Conservation (phyloP, 495 filamentous ascomycete genomes). For the Evernia prunastri region DNA sequence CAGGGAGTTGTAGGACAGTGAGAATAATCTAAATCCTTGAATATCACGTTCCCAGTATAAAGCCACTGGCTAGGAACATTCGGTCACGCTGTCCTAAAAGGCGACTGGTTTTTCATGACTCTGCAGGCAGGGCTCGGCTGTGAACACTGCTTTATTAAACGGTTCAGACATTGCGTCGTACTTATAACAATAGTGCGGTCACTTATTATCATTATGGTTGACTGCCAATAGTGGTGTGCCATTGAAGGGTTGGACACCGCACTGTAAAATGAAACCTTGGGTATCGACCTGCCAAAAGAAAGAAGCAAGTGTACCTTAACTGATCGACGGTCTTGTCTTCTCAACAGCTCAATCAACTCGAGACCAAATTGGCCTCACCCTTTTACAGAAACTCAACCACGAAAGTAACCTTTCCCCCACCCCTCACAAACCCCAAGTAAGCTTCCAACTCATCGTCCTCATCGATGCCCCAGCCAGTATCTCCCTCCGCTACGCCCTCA, state of each 20-base stretch:
- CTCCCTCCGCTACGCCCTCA: constrained; percentile 58
- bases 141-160: no score
- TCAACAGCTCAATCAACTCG: not conserved
- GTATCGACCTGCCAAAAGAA: not conserved
- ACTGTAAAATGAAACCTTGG: not conserved
- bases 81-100: no score
- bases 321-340: not conserved
- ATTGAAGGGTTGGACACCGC: not conserved
- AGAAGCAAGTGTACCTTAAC: not conserved
- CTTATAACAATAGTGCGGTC: no score
- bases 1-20: no score
- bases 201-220: no score
- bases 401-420: constrained; percentile 58
- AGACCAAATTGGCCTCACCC: not conserved
- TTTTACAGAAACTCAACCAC: constrained; percentile 34
- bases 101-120: no score
- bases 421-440: constrained; percentile 58
- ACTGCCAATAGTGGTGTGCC: not conserved
- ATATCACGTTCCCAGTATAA: no score
- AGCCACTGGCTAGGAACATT: no score
- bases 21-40: no score
- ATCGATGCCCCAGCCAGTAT: constrained; percentile 51
- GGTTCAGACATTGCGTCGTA: no score
- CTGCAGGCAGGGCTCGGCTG: no score
- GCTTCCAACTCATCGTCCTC: constrained; percentile 63